Conservation (phyloP, 352 stramenopile species). For the Phytopythium delawarense region DNA sequence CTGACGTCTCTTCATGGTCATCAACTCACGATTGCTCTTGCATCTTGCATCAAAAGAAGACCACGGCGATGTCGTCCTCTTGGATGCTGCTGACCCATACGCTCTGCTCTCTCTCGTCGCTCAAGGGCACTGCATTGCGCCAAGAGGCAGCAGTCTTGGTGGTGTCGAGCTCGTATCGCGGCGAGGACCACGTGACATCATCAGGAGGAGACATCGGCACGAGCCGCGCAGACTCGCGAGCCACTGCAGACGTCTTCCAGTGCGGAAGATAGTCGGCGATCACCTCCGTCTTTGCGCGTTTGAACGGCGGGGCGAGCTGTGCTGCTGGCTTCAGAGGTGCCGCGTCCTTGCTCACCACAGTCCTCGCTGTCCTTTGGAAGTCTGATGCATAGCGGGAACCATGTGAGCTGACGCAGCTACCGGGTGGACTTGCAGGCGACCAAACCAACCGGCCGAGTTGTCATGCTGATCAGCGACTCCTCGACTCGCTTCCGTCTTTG, state of each 20-base stretch:
- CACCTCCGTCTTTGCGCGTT: background rate
- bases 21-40: background rate
- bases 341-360: background rate
- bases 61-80: background rate
- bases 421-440: background rate
- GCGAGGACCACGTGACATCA: background rate
- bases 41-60: conserved; percentile 2
- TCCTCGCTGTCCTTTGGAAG: background rate
- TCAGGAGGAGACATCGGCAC: background rate
- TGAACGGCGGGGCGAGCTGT: background rate
- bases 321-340: background rate
- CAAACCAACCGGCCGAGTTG: background rate
- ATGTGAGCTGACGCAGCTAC: background rate
- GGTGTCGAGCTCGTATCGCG: background rate
- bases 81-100: background rate
- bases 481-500: background rate
- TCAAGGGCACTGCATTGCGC: background rate
- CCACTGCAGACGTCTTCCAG: background rate
- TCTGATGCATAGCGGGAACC: background rate
- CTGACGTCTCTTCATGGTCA: background rate
- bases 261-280: background rate
- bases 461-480: background rate
- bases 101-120: background rate
- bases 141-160: too few relatives aligned
- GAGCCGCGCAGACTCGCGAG: background rate